Base-by-base conservation (phyloP, 139 green algal genomes). In the Spirogloea muscicola region DNA sequence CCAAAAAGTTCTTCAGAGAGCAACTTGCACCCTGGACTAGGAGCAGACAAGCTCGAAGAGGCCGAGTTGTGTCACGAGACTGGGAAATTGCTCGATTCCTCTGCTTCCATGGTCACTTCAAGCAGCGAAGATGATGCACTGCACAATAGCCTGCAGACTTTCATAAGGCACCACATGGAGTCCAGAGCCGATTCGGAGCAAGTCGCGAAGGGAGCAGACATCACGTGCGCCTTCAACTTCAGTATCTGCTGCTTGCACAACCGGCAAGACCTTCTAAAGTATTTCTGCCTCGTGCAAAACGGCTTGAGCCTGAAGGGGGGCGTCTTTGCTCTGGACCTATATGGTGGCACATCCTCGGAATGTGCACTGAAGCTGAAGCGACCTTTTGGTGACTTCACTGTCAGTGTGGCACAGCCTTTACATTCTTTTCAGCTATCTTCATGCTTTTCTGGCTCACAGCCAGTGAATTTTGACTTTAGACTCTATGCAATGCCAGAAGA, bases 201-300 rank as follows among this genome's bases (percentile, higher is more conserved):
- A 21, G 33, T 31, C 0, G 10, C 2, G 29, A 27, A 51, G 57
- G 25, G 5, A 34, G 73, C 73, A 1, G 73, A 81, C 42, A 74
- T 81, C 2, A 66, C 66, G 9, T 81, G 73, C 39, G 73, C 73
- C 18, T 81, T 81, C 44, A 81, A 81, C 46, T 81, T 75, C 37
- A 75, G 61, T 46, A 75, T 62, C 9, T 81, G 60, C 73, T 81
- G 73, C 34, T 48, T 81, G 43, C 73, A 75, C 31, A 21, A 10
- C 3, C 43, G 73, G 2, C 16, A 34, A 1, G 61, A 81, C 6
- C 49, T 81, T 27, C 51, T 73, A 36, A 9, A 21, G 40, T 81
- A 81, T 62, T 74, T 81, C 6, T 27, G 21, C n/a, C 43, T 21
- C 7, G 73, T 42, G 29, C 31, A 37, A 3, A 34, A 9, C 31